phyloP scores from a whole-genome alignment of 257 asterid genomes.

The Gentiana macrophylla region DNA sequence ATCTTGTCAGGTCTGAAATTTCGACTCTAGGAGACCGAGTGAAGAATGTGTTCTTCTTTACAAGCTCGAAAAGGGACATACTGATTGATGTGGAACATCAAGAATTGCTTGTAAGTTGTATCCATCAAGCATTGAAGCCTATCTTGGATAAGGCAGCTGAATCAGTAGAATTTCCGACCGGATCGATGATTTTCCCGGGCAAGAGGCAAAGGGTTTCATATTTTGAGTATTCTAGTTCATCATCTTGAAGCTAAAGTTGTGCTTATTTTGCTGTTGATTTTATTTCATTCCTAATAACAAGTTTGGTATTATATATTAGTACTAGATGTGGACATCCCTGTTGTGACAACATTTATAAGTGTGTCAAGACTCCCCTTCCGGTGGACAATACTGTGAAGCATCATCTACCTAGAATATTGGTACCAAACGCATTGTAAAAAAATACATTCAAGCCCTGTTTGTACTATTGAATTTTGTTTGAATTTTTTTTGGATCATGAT shows the following conservation, averaged over 20 bases:
- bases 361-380: too few relatives aligned
- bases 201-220: constrained; percentile 45
- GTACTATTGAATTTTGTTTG: too few relatives aligned
- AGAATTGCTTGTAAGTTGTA: constrained; percentile 16
- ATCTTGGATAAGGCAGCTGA: constrained; percentile 54
- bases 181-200: constrained; percentile 26
- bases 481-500: too few relatives aligned
- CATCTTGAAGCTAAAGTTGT: constrained; percentile 9
- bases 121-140: constrained; percentile 36
- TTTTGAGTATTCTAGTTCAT: constrained; percentile 23
- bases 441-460: too few relatives aligned
- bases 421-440: too few relatives aligned
- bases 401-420: too few relatives aligned
- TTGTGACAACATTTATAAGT: too few relatives aligned
- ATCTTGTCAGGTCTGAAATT: constrained; percentile 45
- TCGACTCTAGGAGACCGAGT: constrained; percentile 59
- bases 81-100: constrained; percentile 5
- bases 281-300: too few relatives aligned
- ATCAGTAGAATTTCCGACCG: constrained; percentile 35
- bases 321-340: too few relatives aligned
- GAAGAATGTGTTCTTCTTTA: constrained; percentile 39
- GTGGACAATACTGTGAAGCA: too few relatives aligned
- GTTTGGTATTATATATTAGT: too few relatives aligned
- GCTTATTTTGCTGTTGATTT: too few relatives aligned
- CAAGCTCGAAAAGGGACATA: constrained; percentile 8